These are phyloP conservation scores for Multifurca ochricompacta DNA, from an alignment of 768 basidiomycete species.

Conservation along the genomic window DNA sequence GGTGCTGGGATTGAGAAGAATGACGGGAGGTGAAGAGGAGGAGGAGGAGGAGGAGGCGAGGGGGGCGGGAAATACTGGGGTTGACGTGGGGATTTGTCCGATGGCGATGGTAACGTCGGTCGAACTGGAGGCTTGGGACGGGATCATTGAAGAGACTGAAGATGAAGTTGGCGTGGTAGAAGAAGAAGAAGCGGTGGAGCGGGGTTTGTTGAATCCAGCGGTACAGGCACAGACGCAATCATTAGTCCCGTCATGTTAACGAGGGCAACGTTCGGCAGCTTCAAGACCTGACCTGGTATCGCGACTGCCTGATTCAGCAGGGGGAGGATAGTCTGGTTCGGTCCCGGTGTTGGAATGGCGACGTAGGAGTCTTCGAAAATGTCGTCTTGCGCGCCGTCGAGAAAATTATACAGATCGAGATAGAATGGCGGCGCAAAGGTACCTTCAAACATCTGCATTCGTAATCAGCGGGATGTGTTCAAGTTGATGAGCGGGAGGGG, in stretches of 20 bases:
- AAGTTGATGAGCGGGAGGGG: neutral
- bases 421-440: conserved; percentile 50
- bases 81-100: no score
- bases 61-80: neutral
- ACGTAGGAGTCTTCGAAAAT: conserved; percentile 51
- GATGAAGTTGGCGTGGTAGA: neutral
- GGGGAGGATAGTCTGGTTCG: conserved; percentile 2
- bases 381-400: conserved; percentile 58
- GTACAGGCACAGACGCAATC: neutral
- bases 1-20: neutral
- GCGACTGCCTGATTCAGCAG: neutral
- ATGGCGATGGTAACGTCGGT: neutral
- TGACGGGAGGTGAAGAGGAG: neutral
- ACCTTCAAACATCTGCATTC: conserved; percentile 49
- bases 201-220: neutral
- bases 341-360: conserved; percentile 22
- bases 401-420: conserved; percentile 55
- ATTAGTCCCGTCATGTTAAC: neutral
- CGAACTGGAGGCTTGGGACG: neutral
- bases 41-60: neutral
- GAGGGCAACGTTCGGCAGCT: neutral
- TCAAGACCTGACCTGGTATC: neutral
- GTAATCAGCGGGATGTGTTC: neutral
- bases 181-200: neutral
- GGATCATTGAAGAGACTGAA: neutral